Evolutionary conservation across 768 basidiomycete species (phyloP), one percentile per base, ranked within the genome.

Genomic region (Pleurotus ostreatus): DNA sequence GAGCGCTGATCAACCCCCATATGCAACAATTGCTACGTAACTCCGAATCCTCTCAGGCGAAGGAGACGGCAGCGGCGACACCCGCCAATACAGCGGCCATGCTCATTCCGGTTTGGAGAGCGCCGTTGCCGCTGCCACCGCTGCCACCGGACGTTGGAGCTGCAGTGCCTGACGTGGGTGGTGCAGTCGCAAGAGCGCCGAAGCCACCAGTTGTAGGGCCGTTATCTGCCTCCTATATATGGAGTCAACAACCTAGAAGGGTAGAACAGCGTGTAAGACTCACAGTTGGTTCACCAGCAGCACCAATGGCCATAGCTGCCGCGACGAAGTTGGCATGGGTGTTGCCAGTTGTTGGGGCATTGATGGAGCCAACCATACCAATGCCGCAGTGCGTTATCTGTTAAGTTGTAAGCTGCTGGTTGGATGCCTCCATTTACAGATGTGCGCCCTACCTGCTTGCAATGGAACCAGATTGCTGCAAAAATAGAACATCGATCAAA

Each of bases 391-490:
- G 81, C 2, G 37, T 40, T 8, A 62, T 49, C 64, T 70, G 46
- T 26, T 8, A 41, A 18, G 9, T 5, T 15, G 20, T 26, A 7
- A 48, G 13, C 43, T 30, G 39, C 5, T 41, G 23, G 37, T 26
- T 34, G 16, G 1, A 12, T 18, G 7, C 30, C 34, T 9, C 15
- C 18, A 26, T 26, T 44, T 4, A 23, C 8, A 5, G 26, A 39
- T 18, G 25, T 34, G 26, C 30, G 30, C 53, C 53, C 49, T 38
- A 71, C 71, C 55, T 70, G 66, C 65, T 81, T 80, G 71, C 81
- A 82, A 63, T 77, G 76, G 77, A 77, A 82, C 76, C 77, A 84
- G 55, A 84, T 78, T 16, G 81, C 80, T 83, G 56, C n/a, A 48
- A 37, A 45, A 16, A 40, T 15, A 20, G 4, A 43, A 57, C 48